phyloP scores from a whole-genome alignment of 192 early-diverging fungal species.

The Backusella parvicylindrica region DNA sequence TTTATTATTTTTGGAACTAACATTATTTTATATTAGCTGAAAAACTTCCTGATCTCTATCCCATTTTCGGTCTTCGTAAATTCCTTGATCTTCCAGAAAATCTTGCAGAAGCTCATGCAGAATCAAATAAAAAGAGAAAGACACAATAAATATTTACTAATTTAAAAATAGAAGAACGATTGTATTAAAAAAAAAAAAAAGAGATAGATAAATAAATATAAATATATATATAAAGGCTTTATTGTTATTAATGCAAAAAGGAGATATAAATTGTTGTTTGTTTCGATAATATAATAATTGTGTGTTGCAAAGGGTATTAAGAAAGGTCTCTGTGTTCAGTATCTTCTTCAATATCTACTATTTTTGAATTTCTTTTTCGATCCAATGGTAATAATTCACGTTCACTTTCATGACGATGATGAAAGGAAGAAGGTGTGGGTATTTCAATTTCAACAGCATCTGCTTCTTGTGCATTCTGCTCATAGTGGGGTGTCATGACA shows the following conservation, averaged over 20 bases:
- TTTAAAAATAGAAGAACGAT: too few species aligned
- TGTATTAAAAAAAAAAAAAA: neutral
- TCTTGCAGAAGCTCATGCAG: conserved; percentile 2
- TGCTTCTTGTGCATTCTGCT: neutral
- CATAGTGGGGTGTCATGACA: neutral
- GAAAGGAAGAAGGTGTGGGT: conserved; percentile 18
- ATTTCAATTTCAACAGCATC: conserved; percentile 37
- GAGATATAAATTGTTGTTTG: neutral
- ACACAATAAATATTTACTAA: neutral
- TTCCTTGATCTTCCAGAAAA: conserved; percentile 19
- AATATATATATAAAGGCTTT: neutral
- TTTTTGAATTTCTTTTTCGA: neutral
- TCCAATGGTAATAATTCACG: conserved; percentile 12
- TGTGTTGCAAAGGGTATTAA: neutral
- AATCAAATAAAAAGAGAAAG: conserved; percentile 5
- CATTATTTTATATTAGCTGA: conserved; percentile 54
- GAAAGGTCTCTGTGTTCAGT: conserved; percentile 10
- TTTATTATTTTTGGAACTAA: too few species aligned
- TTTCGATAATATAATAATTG: neutral
- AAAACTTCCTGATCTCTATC: conserved; percentile 60
- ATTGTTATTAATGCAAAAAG: neutral
- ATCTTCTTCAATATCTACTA: conserved; percentile 17
- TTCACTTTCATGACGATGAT: neutral
- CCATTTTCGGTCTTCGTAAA: conserved; percentile 15
- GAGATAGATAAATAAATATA: neutral